Conservation (phyloP, 225 moss, liverwort and hornwort species). For the Marchantia paleacea region DNA sequence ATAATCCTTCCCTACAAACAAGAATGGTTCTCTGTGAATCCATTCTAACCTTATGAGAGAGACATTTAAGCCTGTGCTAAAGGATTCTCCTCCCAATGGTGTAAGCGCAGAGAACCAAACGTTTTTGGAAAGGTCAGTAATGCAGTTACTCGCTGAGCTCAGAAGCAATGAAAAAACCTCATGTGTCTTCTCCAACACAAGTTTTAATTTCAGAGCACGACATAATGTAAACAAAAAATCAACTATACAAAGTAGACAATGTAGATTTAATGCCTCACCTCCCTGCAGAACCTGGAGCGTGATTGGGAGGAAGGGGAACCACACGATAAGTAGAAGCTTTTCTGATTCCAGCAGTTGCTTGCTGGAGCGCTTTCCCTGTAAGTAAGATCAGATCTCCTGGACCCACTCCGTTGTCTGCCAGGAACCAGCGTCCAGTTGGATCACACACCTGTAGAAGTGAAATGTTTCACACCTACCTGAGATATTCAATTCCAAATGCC, state of each 20-base stretch:
- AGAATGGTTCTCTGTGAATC: too few relatives aligned
- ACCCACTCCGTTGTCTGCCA: slow-evolving; percentile 75
- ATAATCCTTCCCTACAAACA: too few relatives aligned
- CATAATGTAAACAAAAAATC: background rate
- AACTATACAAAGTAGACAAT: background rate
- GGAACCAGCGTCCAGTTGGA: slow-evolving; percentile 81
- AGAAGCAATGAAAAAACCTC: too few relatives aligned
- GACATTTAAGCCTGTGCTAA: too few relatives aligned
- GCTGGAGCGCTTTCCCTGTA: slow-evolving; percentile 74
- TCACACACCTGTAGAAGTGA: slow-evolving; percentile 68
- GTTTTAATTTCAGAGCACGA: too few relatives aligned
- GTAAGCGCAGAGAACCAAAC: too few relatives aligned
- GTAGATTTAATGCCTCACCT: slow-evolving; percentile 41
- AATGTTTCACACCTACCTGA: slow-evolving; percentile 30
- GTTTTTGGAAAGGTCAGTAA: too few relatives aligned
- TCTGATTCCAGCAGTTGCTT: slow-evolving; percentile 69
- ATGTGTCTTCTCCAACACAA: too few relatives aligned
- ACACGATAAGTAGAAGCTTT: slow-evolving; percentile 74
- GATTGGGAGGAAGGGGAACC: slow-evolving; percentile 52
- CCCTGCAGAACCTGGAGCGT: slow-evolving; percentile 50
- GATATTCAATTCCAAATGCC: slow-evolving; percentile 17
- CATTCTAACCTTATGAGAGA: too few relatives aligned
- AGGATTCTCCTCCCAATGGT: too few relatives aligned
- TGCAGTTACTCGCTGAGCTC: too few relatives aligned
- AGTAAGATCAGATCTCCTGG: slow-evolving; percentile 78